Conservation (phyloP, 371 early-diverging fungal genomes). For the Batrachochytrium dendrobatidis region DNA sequence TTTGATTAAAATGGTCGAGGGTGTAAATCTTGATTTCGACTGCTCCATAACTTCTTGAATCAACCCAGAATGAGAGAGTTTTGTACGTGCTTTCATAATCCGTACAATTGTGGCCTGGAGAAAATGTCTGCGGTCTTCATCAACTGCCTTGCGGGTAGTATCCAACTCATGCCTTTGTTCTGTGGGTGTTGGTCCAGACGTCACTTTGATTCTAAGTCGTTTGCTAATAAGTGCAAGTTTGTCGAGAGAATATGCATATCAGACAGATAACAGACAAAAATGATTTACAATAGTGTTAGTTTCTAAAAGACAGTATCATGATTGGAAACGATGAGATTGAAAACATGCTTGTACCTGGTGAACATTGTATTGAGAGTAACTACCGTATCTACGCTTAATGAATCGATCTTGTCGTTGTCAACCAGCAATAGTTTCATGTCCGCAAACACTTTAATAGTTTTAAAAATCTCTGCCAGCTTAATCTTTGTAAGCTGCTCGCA, state of each 20-base stretch:
- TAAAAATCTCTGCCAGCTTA: slow-evolving; percentile 38
- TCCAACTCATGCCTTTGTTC: slow-evolving; percentile 64
- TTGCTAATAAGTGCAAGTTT: slow-evolving; percentile 42
- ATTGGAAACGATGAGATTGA: neutral
- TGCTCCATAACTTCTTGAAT: slow-evolving; percentile 75
- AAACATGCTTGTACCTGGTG: slow-evolving; percentile 34
- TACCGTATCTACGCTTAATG: neutral
- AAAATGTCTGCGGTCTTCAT: slow-evolving; percentile 75
- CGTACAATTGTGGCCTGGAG: slow-evolving; percentile 84
- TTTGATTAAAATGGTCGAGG: slow-evolving; percentile 73
- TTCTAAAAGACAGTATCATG: too few relatives aligned
- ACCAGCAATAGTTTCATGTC: slow-evolving; percentile 18
- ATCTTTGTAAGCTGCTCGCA: slow-evolving; percentile 38
- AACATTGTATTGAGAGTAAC: slow-evolving; percentile 43
- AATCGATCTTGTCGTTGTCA: neutral
- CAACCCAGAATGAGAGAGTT: slow-evolving; percentile 59
- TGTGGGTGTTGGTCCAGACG: slow-evolving; percentile 45
- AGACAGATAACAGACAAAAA: slow-evolving; percentile 3
- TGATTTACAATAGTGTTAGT: neutral
- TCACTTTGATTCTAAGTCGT: slow-evolving; percentile 74
- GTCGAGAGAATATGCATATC: slow-evolving; percentile 9
- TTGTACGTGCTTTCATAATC: slow-evolving; percentile 74
- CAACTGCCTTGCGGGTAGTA: slow-evolving; percentile 62
- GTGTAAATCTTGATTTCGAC: slow-evolving; percentile 62
- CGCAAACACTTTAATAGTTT: slow-evolving; percentile 4